phyloP scores from a whole-genome alignment of 495 filamentous ascomycete species.

The Penicillium waksmanii region DNA sequence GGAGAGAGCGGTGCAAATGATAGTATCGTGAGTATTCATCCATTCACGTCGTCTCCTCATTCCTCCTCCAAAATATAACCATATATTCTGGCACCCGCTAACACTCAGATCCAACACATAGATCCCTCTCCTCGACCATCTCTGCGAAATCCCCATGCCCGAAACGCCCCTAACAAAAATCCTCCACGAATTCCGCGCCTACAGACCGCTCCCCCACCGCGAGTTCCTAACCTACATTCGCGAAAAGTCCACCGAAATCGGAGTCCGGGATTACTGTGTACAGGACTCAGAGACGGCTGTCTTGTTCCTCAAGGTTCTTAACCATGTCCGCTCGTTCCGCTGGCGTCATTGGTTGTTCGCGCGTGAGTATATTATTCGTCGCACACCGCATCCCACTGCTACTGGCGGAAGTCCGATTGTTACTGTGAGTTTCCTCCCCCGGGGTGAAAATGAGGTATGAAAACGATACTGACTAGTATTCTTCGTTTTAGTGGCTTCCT shows the following conservation, averaged over 20 bases:
- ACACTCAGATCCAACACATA: slow-evolving; percentile 27
- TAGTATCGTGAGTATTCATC: slow-evolving; percentile 59
- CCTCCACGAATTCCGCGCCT: slow-evolving; percentile 80
- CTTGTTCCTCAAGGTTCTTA: slow-evolving; percentile 71
- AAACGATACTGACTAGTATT: not conserved
- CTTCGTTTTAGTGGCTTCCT: slow-evolving; percentile 67
- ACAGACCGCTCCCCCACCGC: slow-evolving; percentile 83
- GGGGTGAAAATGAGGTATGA: not conserved
- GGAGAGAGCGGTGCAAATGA: slow-evolving; percentile 92
- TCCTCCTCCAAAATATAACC: not conserved
- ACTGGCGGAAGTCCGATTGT: slow-evolving; percentile 93
- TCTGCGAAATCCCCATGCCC: slow-evolving; percentile 80
- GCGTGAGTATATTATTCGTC: slow-evolving; percentile 89
- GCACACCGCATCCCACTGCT: slow-evolving; percentile 80
- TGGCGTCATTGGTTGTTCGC: slow-evolving; percentile 96
- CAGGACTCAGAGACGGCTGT: slow-evolving; percentile 52
- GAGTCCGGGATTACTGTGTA: slow-evolving; percentile 65
- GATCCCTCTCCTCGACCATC: slow-evolving; percentile 85
- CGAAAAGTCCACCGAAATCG: slow-evolving; percentile 54
- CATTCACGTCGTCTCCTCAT: not conserved
- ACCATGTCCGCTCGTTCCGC: slow-evolving; percentile 87
- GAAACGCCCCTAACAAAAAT: slow-evolving; percentile 82
- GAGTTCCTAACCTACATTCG: slow-evolving; percentile 77
- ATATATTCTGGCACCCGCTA: not conserved
- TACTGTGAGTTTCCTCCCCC: slow-evolving; percentile 52